Evolutionary conservation across 1,284 basidiomycete genomes (phyloP).

Genomic region (Sanghuangporus sanghuang): DNA sequence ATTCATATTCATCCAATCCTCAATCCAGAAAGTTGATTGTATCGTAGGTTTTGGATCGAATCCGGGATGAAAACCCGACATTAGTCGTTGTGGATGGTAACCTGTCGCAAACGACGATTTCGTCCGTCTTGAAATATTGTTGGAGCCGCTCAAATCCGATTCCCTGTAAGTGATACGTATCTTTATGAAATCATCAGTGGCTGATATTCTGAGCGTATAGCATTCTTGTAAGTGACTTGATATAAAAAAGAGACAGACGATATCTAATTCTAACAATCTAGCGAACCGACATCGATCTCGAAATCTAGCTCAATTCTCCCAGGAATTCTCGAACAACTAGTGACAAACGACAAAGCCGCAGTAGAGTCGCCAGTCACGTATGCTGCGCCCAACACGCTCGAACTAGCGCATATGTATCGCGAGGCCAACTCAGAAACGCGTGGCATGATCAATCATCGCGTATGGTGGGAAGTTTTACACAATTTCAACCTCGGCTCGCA

Average conservation of each 20-base stretch:
- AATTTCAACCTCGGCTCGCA: constrained; percentile 53
- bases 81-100: constrained; percentile 86
- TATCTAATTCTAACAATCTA: constrained; percentile 26
- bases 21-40: constrained; percentile 33
- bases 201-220: constrained; percentile 1
- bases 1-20: neutral
- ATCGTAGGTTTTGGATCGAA: constrained; percentile 24
- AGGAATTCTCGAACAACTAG: constrained; percentile 41
- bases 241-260: neutral
- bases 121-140: constrained; percentile 5
- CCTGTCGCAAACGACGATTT: constrained; percentile 36
- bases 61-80: constrained; percentile 34
- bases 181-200: neutral
- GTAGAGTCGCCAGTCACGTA: constrained; percentile 52
- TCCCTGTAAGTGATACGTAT: constrained; percentile 39
- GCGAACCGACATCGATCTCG: constrained; percentile 83
- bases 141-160: constrained; percentile 40
- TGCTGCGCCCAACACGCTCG: constrained; percentile 76
- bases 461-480: constrained; percentile 67
- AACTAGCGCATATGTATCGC: constrained; percentile 65
- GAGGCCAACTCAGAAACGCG: constrained; percentile 40
- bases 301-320: constrained; percentile 74
- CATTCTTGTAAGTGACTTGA: constrained; percentile 17
- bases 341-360: constrained; percentile 20
- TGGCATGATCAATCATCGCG: constrained; percentile 44